Percentiles rank a stretch among this genome's conserved stretches.
Evolutionary conservation across 352 stramenopile genomes (phyloP).

Genomic region (Albugo candida): DNA sequence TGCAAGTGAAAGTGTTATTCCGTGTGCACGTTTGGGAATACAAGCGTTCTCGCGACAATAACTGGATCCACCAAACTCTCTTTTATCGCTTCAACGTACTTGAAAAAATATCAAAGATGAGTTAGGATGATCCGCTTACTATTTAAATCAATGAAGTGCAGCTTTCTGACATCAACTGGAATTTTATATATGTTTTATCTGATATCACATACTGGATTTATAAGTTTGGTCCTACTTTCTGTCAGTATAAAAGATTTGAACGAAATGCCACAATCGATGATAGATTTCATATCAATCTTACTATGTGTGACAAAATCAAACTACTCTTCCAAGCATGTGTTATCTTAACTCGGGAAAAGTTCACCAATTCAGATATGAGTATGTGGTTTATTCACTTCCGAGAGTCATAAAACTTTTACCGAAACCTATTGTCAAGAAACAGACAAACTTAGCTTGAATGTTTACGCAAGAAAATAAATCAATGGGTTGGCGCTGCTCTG

Average conservation of each 20-base stretch:
- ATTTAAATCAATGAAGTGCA: conserved; percentile 7
- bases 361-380: no score
- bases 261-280: no score
- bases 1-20: conserved; percentile 8
- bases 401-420: no score
- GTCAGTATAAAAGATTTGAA: conserved; percentile 11
- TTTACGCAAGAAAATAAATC: no score
- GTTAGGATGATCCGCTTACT: conserved; percentile 10
- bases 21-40: conserved; percentile 15
- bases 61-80: conserved; percentile 9
- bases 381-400: no score
- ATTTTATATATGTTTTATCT: conserved; percentile 2
- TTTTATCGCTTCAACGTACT: conserved; percentile 19
- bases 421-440: no score
- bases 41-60: conserved; percentile 5
- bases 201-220: conserved; percentile 11
- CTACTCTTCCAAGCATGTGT: no score
- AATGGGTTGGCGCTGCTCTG: no score
- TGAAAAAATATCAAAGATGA: conserved; percentile 2
- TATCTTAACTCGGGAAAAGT: no score
- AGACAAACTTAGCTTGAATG: no score
- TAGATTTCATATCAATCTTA: no score
- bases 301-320: no score
- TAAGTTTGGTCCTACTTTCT: conserved; percentile 5
- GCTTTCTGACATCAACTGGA: conserved; percentile 16